These are phyloP conservation scores for Taphrina sp. DNA, from an alignment of 1,139 yeast genomes.

Conservation along the genomic window DNA sequence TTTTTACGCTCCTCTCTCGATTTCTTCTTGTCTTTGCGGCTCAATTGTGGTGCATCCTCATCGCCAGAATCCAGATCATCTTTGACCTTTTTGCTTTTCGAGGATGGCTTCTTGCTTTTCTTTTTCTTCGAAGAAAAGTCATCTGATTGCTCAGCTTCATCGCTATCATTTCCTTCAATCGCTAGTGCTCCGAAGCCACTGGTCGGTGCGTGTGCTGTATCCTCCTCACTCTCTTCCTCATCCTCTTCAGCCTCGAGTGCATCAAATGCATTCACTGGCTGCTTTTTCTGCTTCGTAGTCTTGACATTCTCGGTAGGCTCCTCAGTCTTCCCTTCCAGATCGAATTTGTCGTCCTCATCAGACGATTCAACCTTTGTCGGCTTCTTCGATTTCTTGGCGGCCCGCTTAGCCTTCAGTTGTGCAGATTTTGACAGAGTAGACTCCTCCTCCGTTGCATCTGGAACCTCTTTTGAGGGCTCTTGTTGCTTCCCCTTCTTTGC, in stretches of 20 bases:
- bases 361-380: conserved; percentile 12
- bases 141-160: conserved; percentile 4
- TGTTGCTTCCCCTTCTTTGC: conserved; percentile 30
- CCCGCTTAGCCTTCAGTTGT: conserved; percentile 24
- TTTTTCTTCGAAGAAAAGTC: conserved; percentile 7
- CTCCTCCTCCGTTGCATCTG: conserved; percentile 6
- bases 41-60: conserved; percentile 9
- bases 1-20: conserved; percentile 21
- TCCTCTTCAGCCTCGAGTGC: conserved; percentile 20
- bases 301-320: conserved; percentile 1
- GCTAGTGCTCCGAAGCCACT: conserved; percentile 22
- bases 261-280: conserved; percentile 11
- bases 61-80: conserved; percentile 11
- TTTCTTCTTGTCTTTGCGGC: conserved; percentile 24
- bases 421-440: conserved; percentile 29
- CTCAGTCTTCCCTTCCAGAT: conserved; percentile 13
- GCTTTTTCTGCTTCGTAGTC: conserved; percentile 4
- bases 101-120: conserved; percentile 8
- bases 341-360: conserved; percentile 17
- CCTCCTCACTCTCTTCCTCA: conserved; percentile 13
- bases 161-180: conserved; percentile 14
- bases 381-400: conserved; percentile 26
- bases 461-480: conserved; percentile 1
- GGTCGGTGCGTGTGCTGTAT: neutral
- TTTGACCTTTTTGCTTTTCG: conserved; percentile 1